Evolutionary conservation across 805 yeast species (phyloP), one percentile per base, ranked within the genome.

Genomic region (Ogataea glucozyma): DNA sequence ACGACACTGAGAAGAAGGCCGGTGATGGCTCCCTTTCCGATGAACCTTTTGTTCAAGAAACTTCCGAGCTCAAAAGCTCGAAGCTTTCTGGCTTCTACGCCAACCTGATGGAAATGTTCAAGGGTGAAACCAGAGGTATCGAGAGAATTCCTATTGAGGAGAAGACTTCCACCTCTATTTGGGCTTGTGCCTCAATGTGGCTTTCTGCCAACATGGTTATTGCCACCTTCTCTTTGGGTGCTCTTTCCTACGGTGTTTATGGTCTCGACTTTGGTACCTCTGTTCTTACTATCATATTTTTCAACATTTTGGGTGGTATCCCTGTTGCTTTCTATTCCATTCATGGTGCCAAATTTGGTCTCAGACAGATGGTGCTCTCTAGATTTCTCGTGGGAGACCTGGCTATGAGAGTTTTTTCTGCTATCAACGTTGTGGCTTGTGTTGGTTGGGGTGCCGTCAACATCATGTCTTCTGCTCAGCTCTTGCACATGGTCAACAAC

Each of bases 361-460:
- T 90, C 49, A 82, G 97, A 67, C 97, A 90, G 65, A 84, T 89
- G 86, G 75, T 87, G 27, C 59, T 89, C 44, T 80, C 95, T 9
- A 76, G 91, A 53, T 89, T 73, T 65, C 74, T 88, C 54, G 74
- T 82, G 49, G 97, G 97, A 50, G 80, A 83, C 65, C 61, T 70
- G 23, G 83, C 85, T 35, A 82, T 85, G 67, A 78, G 95, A 62
- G 73, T 88, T 44, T 84, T 88, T 58, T 83, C 95, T 8, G 64
- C 83, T 34, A 72, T 90, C 61, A 88, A 89, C 61, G 76, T 81
- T 57, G 65, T 90, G 49, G 90, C 96, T 20, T 87, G 96, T 76
- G 79, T 89, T 43, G 97, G 97, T 56, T 90, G 97, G 97, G 86
- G 93, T 66, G 88, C 96, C 8, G 91, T 88, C 36, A 90, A 90